Conservation (phyloP, 2,329 filamentous ascomycete species). For the Calycina herbarum region DNA sequence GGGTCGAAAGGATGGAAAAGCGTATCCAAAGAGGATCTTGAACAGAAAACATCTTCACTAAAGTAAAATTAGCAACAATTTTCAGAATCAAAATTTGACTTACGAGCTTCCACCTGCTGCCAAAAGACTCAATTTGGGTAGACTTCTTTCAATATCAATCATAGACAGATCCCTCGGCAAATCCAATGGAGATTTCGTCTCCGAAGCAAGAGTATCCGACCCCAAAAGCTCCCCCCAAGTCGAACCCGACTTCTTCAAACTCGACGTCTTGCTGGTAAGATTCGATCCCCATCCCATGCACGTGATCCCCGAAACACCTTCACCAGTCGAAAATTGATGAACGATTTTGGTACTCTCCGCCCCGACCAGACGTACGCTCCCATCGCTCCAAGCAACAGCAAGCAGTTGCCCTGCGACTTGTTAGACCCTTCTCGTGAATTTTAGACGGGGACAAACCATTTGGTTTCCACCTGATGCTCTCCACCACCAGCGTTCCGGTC, state of each 20-base stretch:
- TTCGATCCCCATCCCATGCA: conserved; percentile 43
- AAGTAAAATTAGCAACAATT: conserved; percentile 14
- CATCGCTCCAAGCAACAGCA: conserved; percentile 82
- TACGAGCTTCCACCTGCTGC: conserved; percentile 65
- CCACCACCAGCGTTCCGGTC: conserved; percentile 39
- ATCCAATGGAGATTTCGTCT: conserved; percentile 41
- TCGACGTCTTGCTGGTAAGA: conserved; percentile 26
- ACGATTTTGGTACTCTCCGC: conserved; percentile 80
- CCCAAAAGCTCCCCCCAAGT: conserved; percentile 28
- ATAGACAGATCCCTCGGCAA: conserved; percentile 73
- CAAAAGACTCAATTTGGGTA: conserved; percentile 75
- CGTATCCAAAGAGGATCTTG: conserved; percentile 37
- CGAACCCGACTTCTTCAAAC: conserved; percentile 18
- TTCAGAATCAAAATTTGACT: conserved; percentile 36
- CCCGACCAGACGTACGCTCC: conserved; percentile 72
- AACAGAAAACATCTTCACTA: conserved; percentile 40
- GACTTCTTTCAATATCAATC: conserved; percentile 71
- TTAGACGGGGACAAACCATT: conserved; percentile 32
- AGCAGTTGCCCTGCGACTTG: conserved; percentile 64
- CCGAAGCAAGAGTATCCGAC: conserved; percentile 16
- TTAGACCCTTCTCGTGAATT: not conserved
- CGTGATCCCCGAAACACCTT: conserved; percentile 43
- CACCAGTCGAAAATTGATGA: conserved; percentile 59
- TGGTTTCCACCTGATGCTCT: conserved; percentile 40
- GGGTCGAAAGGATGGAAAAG: conserved; percentile 45